Percentiles rank a stretch among this genome's conserved stretches.
These are phyloP conservation scores for Dovyalis caffra DNA, from an alignment of 345 rosid genomes.

Conservation along the genomic window DNA sequence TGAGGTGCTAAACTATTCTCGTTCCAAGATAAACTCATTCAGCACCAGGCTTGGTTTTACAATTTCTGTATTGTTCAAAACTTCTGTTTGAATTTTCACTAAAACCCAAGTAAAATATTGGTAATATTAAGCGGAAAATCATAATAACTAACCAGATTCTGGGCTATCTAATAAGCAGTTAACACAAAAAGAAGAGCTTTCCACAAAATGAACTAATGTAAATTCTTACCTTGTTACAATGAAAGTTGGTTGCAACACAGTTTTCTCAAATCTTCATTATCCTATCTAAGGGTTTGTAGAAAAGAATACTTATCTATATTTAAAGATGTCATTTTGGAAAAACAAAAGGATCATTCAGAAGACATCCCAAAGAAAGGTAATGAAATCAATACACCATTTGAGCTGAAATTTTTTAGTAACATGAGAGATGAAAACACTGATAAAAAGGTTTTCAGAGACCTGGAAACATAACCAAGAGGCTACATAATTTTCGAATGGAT, in stretches of 20 bases:
- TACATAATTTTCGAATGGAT: slow-evolving; percentile 60
- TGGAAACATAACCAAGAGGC: slow-evolving; percentile 80
- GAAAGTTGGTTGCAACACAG: no score
- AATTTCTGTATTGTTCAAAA: neutral
- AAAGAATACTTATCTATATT: neutral
- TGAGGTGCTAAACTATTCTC: no score
- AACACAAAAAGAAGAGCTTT: neutral
- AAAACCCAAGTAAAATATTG: neutral
- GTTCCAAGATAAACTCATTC: neutral
- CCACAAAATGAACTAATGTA: no score
- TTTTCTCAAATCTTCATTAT: neutral
- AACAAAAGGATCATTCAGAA: neutral
- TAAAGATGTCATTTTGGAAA: neutral
- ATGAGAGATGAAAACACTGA: neutral
- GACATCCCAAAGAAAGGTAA: neutral
- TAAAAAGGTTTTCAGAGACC: slow-evolving; percentile 38
- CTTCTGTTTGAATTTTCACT: neutral
- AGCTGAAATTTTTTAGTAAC: neutral
- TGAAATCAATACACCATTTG: neutral
- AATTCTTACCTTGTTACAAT: no score
- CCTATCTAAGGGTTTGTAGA: neutral
- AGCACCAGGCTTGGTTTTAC: neutral
- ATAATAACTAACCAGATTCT: neutral
- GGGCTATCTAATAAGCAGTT: neutral
- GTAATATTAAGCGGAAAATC: neutral